Conservation (phyloP, 225 moss, liverwort and hornwort species). For the Physcomitrellopsis africana region DNA sequence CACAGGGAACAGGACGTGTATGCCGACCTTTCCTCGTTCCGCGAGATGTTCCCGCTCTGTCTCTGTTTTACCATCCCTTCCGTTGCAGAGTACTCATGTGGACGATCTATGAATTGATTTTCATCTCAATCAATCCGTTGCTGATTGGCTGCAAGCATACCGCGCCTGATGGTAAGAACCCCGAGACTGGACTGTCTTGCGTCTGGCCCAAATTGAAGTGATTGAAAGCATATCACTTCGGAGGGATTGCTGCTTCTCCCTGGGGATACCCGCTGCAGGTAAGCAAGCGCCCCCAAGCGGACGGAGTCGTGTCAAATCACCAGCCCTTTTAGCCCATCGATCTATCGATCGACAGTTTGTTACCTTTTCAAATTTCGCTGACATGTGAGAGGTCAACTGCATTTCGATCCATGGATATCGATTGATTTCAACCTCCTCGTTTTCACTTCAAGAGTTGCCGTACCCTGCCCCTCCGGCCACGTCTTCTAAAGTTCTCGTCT, state of each 20-base stretch:
- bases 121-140: not conserved
- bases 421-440: constrained; percentile 21
- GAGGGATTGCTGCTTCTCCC: no score
- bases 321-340: not conserved
- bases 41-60: constrained; percentile 17
- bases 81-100: constrained; percentile 2
- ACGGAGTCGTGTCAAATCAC: constrained; percentile 17
- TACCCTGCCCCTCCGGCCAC: constrained; percentile 22
- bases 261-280: no score
- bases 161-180: not conserved
- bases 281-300: no score
- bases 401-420: no score
- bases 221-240: no score
- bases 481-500: not conserved
- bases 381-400: constrained; percentile 12
- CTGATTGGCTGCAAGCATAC: no score
- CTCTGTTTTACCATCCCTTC: constrained; percentile 7
- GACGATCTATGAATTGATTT: constrained; percentile 2
- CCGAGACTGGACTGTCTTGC: not conserved
- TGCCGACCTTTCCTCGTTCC: constrained; percentile 45
- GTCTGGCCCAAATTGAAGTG: not conserved
- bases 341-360: constrained; percentile 8
- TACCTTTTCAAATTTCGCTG: constrained; percentile 5
- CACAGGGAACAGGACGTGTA: constrained; percentile 38
- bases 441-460: constrained; percentile 28